Base-by-base conservation (phyloP, 768 basidiomycete species). In the Gloeopeniophorella convolvens region DNA sequence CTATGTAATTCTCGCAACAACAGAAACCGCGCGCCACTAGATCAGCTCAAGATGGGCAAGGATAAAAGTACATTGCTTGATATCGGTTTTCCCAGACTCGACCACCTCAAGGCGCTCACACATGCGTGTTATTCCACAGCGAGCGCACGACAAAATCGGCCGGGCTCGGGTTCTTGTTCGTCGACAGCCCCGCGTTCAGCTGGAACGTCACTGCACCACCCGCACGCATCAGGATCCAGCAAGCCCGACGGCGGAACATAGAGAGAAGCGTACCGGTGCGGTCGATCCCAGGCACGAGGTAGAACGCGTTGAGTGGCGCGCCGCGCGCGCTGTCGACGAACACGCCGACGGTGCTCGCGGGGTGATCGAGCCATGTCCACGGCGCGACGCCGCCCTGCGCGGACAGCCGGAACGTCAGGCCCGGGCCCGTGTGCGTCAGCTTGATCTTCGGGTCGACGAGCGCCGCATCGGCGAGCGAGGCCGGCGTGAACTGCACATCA, bases 341-440 rank as follows among this genome's bases (percentile, higher is more conserved):
- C 35, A 72, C 64, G 8, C 79, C 79, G 1, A 79, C 65, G 0
- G 76, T 80, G 15, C 76, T 76, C 0, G 67, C 63, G 0, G 78
- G 78, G 61, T 80, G 78, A 46, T 80, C 79, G 1, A 82, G 65
- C 78, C 79, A 80, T 5, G 78, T 74, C 74, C 76, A 80, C 0
- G 72, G 66, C 0, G 73, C 78, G 4, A 80, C 79, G 1, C 78
- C 79, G 11, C 75, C 73, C 36, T 63, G 62, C 2, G 78, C 79
- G 3, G 76, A 77, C 4, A 81, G 60, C 1, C 71, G 74, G 59
- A 82, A 80, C 0, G 70, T 73, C 44, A 74, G 58, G 51, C 73
- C 60, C n/a, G n/a, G n/a, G 5, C 60, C 42, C 1, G 57, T 51
- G 9, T 60, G 46, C 0, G 59, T 66, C 5, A 79, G 48, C 0